Conservation (phyloP, 139 green algal species). For the Chlamydomonas schloesseri region DNA sequence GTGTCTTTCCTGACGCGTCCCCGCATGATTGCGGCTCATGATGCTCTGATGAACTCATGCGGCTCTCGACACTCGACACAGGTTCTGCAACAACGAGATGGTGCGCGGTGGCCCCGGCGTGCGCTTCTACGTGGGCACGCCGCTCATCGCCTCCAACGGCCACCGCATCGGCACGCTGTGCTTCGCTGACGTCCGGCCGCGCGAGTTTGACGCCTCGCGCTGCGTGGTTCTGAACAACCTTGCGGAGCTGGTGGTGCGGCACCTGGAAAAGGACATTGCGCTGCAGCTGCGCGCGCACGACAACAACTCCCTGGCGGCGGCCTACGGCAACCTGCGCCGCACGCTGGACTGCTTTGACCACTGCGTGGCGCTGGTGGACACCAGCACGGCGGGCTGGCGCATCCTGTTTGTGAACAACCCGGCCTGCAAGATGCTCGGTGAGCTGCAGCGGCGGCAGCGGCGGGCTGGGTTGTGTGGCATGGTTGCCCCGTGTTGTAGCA, state of each 20-base stretch:
- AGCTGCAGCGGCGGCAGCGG: no score
- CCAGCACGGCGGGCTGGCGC: conserved; percentile 27
- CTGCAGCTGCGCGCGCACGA: conserved; percentile 46
- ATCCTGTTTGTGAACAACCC: conserved; percentile 54
- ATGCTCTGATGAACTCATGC: no score
- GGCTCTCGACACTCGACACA: not conserved
- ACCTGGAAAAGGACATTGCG: conserved; percentile 78
- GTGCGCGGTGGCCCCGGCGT: conserved; percentile 59
- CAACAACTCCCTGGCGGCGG: conserved; percentile 43
- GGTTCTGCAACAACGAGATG: conserved; percentile 76
- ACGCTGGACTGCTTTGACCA: conserved; percentile 64
- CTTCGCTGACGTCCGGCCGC: conserved; percentile 77
- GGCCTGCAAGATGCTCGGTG: conserved; percentile 48
- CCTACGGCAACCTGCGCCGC: conserved; percentile 55
- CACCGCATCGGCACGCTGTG: conserved; percentile 72
- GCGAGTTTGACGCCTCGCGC: conserved; percentile 62
- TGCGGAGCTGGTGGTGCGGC: conserved; percentile 83
- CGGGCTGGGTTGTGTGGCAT: no score
- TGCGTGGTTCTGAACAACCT: conserved; percentile 79
- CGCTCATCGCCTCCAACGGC: conserved; percentile 75
- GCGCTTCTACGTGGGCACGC: conserved; percentile 83
- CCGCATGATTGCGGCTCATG: no score
- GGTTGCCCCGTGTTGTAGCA: no score
- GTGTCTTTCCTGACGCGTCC: no score
- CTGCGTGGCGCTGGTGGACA: conserved; percentile 63